These are phyloP conservation scores for Aspergillus flavus DNA, from an alignment of 2,329 filamentous ascomycete genomes.

Conservation along the genomic window DNA sequence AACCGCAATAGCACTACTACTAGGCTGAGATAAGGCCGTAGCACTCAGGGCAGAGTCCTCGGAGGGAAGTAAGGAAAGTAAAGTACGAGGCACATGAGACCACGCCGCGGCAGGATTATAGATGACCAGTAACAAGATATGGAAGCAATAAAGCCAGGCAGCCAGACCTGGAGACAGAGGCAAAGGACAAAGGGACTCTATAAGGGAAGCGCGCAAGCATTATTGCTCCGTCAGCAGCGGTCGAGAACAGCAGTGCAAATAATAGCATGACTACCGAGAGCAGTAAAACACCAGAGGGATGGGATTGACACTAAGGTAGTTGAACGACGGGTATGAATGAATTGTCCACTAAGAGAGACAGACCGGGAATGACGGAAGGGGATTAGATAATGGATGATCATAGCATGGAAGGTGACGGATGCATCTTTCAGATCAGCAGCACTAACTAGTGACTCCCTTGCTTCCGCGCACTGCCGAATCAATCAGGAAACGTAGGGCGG, in stretches of 20 bases:
- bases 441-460: conserved; percentile 5
- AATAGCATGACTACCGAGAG: not conserved
- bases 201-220: conserved; percentile 22
- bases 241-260: conserved; percentile 21
- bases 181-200: conserved; percentile 21
- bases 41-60: not conserved
- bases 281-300: not conserved
- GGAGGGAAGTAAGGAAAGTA: conserved; percentile 7
- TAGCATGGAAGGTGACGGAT: conserved; percentile 24
- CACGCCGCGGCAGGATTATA: conserved; percentile 2
- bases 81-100: conserved; percentile 4
- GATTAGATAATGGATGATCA: conserved; percentile 23
- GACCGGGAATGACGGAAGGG: conserved; percentile 29
- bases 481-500: conserved; percentile 15
- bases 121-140: conserved; percentile 12
- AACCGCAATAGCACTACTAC: conserved; percentile 10
- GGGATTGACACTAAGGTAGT: conserved; percentile 11
- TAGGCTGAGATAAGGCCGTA: not conserved
- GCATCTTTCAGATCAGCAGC: conserved; percentile 19
- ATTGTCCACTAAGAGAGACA: conserved; percentile 21
- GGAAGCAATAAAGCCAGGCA: conserved; percentile 15
- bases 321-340: not conserved
- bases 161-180: conserved; percentile 15
- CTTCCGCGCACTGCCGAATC: conserved; percentile 27
- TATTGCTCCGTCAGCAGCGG: conserved; percentile 20